Evolutionary conservation across 1,284 basidiomycete genomes (phyloP), one percentile per base, ranked within the genome.

Genomic region (Austroboletus novae-zelandiae): DNA sequence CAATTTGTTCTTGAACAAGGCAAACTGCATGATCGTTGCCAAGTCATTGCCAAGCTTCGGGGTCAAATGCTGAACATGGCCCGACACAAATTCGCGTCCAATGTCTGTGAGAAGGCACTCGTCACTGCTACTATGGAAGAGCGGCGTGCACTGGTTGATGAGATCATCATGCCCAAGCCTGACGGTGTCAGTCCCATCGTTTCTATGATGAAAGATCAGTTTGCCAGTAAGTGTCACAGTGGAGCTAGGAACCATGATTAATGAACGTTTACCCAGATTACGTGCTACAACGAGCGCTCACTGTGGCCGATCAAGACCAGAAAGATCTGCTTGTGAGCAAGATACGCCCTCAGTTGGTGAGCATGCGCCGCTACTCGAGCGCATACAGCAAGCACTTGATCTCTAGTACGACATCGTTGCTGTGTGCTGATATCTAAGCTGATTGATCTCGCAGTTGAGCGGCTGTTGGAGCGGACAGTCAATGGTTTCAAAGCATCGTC

Each of bases 11-110:
- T 99, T 41, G 88, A 93, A 61, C 79, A 89, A 48, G 94, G 94
- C 2, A 77, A 77, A 53, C 72, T 75, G 3, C 75, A 81, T 9
- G 95, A 98, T 67, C 81, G 83, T 45, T 74, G 75, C 8, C 71
- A 79, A 50, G 82, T 98, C 43, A 77, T 97, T 51, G 70, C 71
- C 10, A 83, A 84, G 61, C 79, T 98, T 52, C 83, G 81, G 20
- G 90, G 92, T 2, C 84, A 89, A 60, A 81, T 99, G 65, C 69
- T 94, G 31, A 74, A 77, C 54, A 83, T 94, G 78, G 81, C 90
- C 2, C 81, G 86, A 43, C 95, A 98, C 74, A 98, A 98, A 70
- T 98, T 96, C 64, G 94, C 96, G 1, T 95, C 91, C 6, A 99
- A 99, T 63, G 97, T 99, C 17, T 90, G 93, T 66, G 97, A 99